Evolutionary conservation across 1,284 basidiomycete species (phyloP), one percentile per base, ranked within the genome.

Genomic region (Microbotryum saponariae): DNA sequence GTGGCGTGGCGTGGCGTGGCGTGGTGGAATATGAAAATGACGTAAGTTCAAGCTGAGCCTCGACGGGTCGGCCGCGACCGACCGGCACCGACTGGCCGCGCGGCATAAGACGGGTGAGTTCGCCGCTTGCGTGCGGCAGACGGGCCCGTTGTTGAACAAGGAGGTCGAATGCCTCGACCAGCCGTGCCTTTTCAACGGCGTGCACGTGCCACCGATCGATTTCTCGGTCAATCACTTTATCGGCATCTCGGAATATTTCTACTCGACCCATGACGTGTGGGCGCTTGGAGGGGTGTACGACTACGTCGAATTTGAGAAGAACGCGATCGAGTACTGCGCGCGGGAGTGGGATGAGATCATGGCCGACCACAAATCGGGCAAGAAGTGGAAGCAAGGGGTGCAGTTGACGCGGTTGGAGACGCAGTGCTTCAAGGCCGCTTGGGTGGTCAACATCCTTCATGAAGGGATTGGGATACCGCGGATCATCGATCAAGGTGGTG

Each of bases 401-500:
- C 91, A 93, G 73, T 77, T 89, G 47, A 82, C 87, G 45, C 83
- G 94, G 42, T 77, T 98, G 63, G 84, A 94, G 77, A 89, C 94
- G 87, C 96, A 99, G 74, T 98, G 96, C 75, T 98, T 99, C 85
- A 99, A 99, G 76, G 91, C 94, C 1, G 93, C 94, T 2, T 99
- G 96, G 96, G 83, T 99, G 61, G 86, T 88, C 60, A 97, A 97
- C 73, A 88, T 99, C 27, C 78, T 99, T 5, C 94, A 98, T 73
- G 90, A 97, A 72, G 96, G 94, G 27, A 87, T 99, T 59, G 92
- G 91, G 18, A 84, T 99, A 73, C 96, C 96, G 14, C 83, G 96
- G 37, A 85, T 97, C 42, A 70, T 90, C 51, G 93, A 97, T 74
- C 79, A 82, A 3, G 87, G 83, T 6, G 91, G 90, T 1, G 87